phyloP scores from a whole-genome alignment of 2,329 filamentous ascomycete genomes.

The Cytospora paraplurivora region DNA sequence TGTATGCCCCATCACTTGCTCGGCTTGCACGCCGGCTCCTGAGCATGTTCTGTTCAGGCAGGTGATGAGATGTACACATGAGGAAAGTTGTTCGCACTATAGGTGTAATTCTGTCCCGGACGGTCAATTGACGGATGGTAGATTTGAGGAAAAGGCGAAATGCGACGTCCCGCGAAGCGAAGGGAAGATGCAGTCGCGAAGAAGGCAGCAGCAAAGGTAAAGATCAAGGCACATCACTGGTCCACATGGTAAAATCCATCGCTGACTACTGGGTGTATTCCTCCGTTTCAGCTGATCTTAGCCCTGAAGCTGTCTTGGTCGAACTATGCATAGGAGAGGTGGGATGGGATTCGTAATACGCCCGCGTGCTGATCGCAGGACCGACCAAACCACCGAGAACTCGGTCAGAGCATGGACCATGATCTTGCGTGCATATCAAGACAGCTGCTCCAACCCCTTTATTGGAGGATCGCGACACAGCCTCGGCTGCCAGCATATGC shows the following conservation, averaged over 20 bases:
- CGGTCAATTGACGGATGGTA: conserved; percentile 22
- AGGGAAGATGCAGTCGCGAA: conserved; percentile 1
- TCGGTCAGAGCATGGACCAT: conserved; percentile 3
- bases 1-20: neutral
- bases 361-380: neutral
- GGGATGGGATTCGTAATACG: neutral
- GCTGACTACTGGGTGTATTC: neutral
- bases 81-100: neutral
- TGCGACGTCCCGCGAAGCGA: conserved; percentile 28
- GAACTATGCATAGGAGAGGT: neutral
- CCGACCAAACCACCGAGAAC: conserved; percentile 13
- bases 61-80: neutral
- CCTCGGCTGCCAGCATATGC: conserved; percentile 7
- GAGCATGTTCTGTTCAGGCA: neutral
- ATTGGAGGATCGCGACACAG: conserved; percentile 15
- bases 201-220: neutral
- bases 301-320: neutral
- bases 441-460: neutral
- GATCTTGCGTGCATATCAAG: conserved; percentile 9
- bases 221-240: neutral
- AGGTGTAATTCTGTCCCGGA: neutral
- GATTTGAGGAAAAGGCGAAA: conserved; percentile 32
- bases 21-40: neutral
- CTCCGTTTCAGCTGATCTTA: neutral
- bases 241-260: too few relatives aligned